These are phyloP conservation scores for Exophiala alcalophila DNA, from an alignment of 2,329 filamentous ascomycete genomes.

Conservation along the genomic window DNA sequence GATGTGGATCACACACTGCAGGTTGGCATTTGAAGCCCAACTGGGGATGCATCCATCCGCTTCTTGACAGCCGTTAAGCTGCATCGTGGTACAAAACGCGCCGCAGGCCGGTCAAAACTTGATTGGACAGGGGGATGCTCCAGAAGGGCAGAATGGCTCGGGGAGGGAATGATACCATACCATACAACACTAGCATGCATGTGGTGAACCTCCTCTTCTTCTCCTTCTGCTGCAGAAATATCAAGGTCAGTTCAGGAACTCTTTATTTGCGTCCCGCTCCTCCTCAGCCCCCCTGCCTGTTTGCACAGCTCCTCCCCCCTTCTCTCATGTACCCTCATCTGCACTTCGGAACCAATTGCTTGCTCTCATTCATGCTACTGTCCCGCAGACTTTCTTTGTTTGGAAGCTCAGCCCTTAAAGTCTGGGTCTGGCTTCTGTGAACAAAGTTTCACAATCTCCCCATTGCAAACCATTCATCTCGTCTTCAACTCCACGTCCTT, in stretches of 20 bases:
- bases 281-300: constrained; percentile 26
- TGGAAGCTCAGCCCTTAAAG: constrained; percentile 5
- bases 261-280: constrained; percentile 28
- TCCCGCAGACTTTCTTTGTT: constrained; percentile 11
- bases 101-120: constrained; percentile 11
- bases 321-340: constrained; percentile 14
- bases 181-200: constrained; percentile 20
- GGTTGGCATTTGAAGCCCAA: constrained; percentile 27
- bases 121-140: constrained; percentile 18
- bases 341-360: constrained; percentile 13
- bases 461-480: background rate
- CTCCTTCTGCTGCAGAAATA: constrained; percentile 13
- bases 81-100: constrained; percentile 18
- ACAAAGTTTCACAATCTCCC: constrained; percentile 4
- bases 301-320: constrained; percentile 24
- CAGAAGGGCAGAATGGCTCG: constrained; percentile 15
- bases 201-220: constrained; percentile 13
- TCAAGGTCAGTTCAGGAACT: constrained; percentile 22
- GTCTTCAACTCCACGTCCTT: background rate
- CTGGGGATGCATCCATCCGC: constrained; percentile 16
- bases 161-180: constrained; percentile 21
- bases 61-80: constrained; percentile 22
- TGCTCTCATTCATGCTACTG: constrained; percentile 19
- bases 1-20: constrained; percentile 20
- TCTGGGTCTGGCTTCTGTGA: too few species aligned